These are phyloP conservation scores for Cladosporium phlei DNA, from an alignment of 2,329 filamentous ascomycete species.

Conservation along the genomic window DNA sequence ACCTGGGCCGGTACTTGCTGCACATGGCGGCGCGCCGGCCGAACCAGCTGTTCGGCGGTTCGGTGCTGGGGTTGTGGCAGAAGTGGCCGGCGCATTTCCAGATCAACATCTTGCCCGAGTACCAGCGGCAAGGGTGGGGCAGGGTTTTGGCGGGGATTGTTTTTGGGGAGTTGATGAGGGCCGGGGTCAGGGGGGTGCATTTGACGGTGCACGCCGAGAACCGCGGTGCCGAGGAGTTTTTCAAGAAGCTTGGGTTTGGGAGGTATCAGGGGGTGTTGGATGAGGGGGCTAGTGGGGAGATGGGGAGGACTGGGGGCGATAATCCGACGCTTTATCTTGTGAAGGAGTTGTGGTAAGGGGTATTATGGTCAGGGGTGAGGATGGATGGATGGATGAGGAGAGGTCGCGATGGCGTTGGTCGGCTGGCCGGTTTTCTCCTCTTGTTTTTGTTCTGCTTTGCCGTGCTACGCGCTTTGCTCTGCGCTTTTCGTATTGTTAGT, in stretches of 20 bases:
- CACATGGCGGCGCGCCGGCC: conserved; percentile 13
- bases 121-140: conserved; percentile 32
- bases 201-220: conserved; percentile 34
- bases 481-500: too few relatives aligned
- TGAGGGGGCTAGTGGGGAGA: conserved; percentile 10
- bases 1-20: conserved; percentile 7
- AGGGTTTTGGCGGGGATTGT: conserved; percentile 26
- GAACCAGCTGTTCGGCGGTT: conserved; percentile 18
- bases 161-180: conserved; percentile 21
- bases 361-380: neutral
- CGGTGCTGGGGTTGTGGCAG: conserved; percentile 20
- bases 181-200: conserved; percentile 32
- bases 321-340: neutral
- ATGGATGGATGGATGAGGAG: too few relatives aligned
- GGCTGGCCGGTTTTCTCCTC: too few relatives aligned
- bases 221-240: conserved; percentile 21
- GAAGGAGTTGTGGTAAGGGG: neutral
- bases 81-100: conserved; percentile 36
- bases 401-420: too few relatives aligned
- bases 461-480: too few relatives aligned
- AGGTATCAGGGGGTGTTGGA: neutral
- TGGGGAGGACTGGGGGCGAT: neutral
- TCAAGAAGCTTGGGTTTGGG: conserved; percentile 9
- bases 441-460: too few relatives aligned
- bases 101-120: conserved; percentile 34